Percentiles rank a stretch among this genome's conserved stretches.
These are phyloP conservation scores for Verticillium klebahnii DNA, from an alignment of 2,329 filamentous ascomycete genomes.

Conservation along the genomic window DNA sequence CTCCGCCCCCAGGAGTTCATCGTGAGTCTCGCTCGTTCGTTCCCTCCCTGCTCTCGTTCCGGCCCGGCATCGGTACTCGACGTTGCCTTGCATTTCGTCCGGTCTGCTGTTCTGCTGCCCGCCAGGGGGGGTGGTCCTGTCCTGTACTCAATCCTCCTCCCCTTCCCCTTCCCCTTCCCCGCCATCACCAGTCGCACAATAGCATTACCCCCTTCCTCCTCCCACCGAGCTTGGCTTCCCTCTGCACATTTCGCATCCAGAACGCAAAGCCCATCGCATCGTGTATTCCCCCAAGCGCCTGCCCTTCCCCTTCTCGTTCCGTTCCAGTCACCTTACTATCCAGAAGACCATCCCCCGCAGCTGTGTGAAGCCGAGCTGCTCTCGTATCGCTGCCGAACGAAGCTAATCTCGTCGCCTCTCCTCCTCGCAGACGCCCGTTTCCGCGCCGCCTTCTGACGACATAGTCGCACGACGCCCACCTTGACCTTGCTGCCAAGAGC, in stretches of 20 bases:
- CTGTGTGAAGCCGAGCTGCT: neutral
- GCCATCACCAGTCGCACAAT: conserved; percentile 4
- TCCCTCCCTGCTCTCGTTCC: neutral
- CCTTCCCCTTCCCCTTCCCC: conserved; percentile 6
- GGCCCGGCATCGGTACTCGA: neutral
- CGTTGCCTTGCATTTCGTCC: neutral
- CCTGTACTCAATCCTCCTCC: neutral
- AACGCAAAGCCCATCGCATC: neutral
- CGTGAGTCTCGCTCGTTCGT: neutral
- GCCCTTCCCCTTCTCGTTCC: no score
- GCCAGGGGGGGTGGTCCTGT: neutral
- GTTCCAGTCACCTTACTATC: neutral
- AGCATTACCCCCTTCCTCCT: neutral
- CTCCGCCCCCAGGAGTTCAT: conserved; percentile 6
- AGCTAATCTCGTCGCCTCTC: neutral
- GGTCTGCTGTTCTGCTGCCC: neutral
- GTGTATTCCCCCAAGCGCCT: neutral
- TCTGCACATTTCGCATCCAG: neutral
- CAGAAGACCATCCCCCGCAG: neutral
- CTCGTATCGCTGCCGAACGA: neutral
- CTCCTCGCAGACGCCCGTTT: neutral
- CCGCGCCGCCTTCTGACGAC: neutral
- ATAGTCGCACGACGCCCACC: neutral
- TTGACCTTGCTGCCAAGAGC: neutral
- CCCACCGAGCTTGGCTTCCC: neutral